Percentiles rank a stretch among this genome's conserved stretches.
Evolutionary conservation across 2,329 filamentous ascomycete genomes (phyloP).

Genomic region (Fonsecaea multimorphosa): DNA sequence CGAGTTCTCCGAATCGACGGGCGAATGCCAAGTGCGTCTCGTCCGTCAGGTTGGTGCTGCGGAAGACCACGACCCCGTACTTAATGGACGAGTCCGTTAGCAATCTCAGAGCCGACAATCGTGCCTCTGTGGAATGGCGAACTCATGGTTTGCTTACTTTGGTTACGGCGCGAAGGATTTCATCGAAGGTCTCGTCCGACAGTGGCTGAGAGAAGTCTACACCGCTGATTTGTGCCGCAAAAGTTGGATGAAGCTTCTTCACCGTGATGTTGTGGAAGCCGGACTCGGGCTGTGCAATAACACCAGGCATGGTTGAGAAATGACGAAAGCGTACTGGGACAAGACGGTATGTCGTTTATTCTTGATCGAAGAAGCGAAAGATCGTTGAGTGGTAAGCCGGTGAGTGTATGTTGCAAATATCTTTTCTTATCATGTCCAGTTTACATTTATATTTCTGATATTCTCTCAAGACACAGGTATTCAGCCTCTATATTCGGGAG

Average conservation of each 20-base stretch:
- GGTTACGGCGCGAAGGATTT: neutral
- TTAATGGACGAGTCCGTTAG: neutral
- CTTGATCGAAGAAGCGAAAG: no score
- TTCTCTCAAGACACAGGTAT: no score
- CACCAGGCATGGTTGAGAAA: no score
- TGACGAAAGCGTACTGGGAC: no score
- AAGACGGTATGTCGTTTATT: no score
- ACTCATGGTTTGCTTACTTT: neutral
- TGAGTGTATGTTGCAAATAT: no score
- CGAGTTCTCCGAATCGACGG: slow-evolving; percentile 1
- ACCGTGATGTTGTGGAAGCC: neutral
- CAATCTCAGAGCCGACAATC: neutral
- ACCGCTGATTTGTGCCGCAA: neutral
- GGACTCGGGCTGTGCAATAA: no score
- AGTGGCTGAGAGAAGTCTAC: neutral
- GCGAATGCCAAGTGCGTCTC: slow-evolving; percentile 4
- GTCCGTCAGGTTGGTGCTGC: neutral
- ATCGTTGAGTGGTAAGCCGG: no score
- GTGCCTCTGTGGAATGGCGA: neutral
- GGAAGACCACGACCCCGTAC: slow-evolving; percentile 9
- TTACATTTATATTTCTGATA: no score
- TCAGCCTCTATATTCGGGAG: no score
- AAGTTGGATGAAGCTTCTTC: slow-evolving; percentile 2
- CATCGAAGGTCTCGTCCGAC: neutral
- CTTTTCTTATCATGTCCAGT: no score